Conservation (phyloP, 23 red algal genomes). For the Agarophyton chilense region DNA sequence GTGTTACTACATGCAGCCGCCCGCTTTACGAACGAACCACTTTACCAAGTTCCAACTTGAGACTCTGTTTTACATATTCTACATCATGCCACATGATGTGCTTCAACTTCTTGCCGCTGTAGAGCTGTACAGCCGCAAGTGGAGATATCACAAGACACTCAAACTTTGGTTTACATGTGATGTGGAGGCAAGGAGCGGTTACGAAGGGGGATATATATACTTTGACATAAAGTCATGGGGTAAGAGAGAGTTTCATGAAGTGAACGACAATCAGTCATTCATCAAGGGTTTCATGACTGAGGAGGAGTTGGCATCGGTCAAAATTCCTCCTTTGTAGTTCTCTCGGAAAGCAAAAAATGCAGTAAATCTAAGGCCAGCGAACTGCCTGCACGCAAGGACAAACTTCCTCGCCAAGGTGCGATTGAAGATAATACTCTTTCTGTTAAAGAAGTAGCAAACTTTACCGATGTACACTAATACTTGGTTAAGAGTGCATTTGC, state of each 20-base stretch:
- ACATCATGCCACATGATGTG: constrained; percentile 92
- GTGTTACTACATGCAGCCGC: constrained; percentile 88
- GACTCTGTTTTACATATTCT: constrained; percentile 96
- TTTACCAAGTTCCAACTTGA: constrained; percentile 92
- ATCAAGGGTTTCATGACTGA: constrained; percentile 93
- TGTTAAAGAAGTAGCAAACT: no score
- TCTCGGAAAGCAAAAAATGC: background rate
- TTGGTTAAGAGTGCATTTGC: no score
- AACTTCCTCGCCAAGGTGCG: no score
- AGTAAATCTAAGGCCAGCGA: constrained; percentile 9
- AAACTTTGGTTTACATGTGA: constrained; percentile 88
- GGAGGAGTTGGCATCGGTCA: constrained; percentile 75
- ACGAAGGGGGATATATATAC: constrained; percentile 87
- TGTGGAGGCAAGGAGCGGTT: constrained; percentile 35
- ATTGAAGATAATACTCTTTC: no score
- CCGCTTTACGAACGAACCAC: constrained; percentile 81
- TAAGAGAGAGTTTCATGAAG: constrained; percentile 84
- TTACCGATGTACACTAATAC: no score
- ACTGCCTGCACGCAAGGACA: background rate
- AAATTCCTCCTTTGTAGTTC: constrained; percentile 36
- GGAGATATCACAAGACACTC: constrained; percentile 96
- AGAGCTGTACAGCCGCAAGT: constrained; percentile 93
- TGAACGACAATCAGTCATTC: constrained; percentile 73
- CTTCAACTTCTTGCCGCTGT: constrained; percentile 89
- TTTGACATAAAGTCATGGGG: constrained; percentile 97